Evolutionary conservation across 768 basidiomycete species (phyloP), one percentile per base, ranked within the genome.

Genomic region (Termitomyces sp.): DNA sequence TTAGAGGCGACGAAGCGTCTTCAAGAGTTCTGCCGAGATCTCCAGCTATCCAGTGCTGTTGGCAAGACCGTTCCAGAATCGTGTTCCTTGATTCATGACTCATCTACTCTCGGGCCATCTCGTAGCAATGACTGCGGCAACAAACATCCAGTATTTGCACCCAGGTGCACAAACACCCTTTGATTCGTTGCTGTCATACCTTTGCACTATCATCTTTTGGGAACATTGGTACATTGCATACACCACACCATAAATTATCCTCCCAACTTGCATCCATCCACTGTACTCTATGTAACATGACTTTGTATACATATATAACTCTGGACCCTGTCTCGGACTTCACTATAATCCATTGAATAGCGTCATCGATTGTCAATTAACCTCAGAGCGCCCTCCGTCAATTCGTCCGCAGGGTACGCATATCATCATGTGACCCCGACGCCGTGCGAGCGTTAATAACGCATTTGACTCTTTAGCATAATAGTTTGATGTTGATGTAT

Each of bases 11-110:
- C 78, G 7, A 68, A 72, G 62, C 69, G 73, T 12, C 70, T 84
- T 11, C 75, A 80, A 65, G 76, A 75, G 33, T 78, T 78, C 58
- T 82, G 80, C 66, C 64, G 72, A 12, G 79, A 82, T 59, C 68
- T 85, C 31, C 68, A 69, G 23, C 64, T 81, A 31, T 64, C 74
- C 8, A 75, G 76, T 61, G 64, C 64, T 40, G 71, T 77, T 38
- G 68, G 64, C 33, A 68, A 63, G 56, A 51, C 64, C 38, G 51
- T 55, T 44, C 53, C 61, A 11, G 60, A 66, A 42, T 54, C 67
- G 38, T 38, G 28, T 40, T 28, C 50, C 23, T 40, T 50, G n/a
- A 17, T 40, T 41, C 38, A 51, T 12, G 50, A n/a, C 28, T 23
- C 40, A 9, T 41, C 50, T 41, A 57, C 57, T 37, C 48, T 63